phyloP scores from a whole-genome alignment of 2,329 filamentous ascomycete species.

The Aspergillus fructus region DNA sequence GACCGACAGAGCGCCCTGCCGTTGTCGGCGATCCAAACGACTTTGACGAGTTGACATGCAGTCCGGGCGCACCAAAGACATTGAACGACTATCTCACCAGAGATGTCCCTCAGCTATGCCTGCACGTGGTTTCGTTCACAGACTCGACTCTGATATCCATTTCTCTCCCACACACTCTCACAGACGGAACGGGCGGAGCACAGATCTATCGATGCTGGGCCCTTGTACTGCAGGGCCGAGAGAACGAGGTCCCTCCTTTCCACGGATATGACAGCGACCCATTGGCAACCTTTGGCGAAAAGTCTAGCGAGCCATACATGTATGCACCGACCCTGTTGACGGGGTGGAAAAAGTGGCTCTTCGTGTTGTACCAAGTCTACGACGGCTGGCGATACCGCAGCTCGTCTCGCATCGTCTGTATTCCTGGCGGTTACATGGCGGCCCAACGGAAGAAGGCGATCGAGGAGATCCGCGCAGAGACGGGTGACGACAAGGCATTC shows the following conservation, averaged over 20 bases:
- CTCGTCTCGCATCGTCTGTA: not conserved
- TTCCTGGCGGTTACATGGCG: not conserved
- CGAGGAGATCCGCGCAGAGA: not conserved
- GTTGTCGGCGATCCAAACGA: not conserved
- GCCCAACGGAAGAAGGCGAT: not conserved
- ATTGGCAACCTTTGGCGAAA: not conserved
- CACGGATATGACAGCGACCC: not conserved
- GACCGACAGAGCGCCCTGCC: not conserved
- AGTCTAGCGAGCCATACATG: not conserved
- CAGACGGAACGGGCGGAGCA: not conserved
- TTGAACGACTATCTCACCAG: not conserved
- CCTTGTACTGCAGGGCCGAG: not conserved
- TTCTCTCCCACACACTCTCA: not conserved
- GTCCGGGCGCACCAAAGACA: not conserved
- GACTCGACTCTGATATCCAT: not conserved
- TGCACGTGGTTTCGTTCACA: not conserved
- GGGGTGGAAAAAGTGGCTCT: not conserved
- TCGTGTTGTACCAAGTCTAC: not conserved
- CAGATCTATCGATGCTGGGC: not conserved
- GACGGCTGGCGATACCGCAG: not conserved
- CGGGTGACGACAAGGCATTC: not conserved
- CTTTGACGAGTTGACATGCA: not conserved
- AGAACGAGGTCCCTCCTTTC: not conserved
- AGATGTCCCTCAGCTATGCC: not conserved
- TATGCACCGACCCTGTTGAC: not conserved